These are phyloP conservation scores for Diaporthe destruens DNA, from an alignment of 2,329 filamentous ascomycete genomes.

Conservation along the genomic window DNA sequence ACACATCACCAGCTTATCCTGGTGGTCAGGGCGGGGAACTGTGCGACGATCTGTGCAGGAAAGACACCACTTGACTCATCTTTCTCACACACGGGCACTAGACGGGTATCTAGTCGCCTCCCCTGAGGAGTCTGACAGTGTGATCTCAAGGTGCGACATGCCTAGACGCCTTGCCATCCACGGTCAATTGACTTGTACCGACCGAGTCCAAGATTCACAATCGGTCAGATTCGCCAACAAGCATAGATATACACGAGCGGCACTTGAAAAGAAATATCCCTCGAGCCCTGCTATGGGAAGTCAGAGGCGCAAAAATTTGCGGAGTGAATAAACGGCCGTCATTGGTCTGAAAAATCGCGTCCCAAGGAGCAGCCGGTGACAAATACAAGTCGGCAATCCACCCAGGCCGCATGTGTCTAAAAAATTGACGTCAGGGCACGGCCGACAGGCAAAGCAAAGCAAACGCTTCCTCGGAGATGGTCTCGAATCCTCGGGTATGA, in stretches of 20 bases:
- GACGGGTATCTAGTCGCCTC: neutral
- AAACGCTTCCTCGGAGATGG: constrained; percentile 24
- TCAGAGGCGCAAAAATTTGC: neutral
- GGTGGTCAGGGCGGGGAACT: constrained; percentile 4
- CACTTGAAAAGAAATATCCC: neutral
- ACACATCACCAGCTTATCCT: constrained; percentile 3
- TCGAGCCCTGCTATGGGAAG: neutral
- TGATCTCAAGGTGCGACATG: neutral
- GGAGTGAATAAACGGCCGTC: neutral
- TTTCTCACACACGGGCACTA: constrained; percentile 9
- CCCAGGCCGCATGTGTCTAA: neutral
- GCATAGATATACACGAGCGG: neutral
- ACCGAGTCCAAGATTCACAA: neutral
- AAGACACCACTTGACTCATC: constrained; percentile 27
- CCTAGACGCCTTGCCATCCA: neutral
- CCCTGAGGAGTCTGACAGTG: neutral
- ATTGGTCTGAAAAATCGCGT: constrained; percentile 4
- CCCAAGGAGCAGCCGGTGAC: constrained; percentile 7
- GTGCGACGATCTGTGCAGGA: neutral
- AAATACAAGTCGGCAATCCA: constrained; percentile 19
- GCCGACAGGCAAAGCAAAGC: constrained; percentile 21
- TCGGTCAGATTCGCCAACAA: neutral
- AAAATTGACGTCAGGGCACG: constrained; percentile 25
- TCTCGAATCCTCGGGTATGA: constrained; percentile 7
- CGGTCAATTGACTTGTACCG: neutral